Evolutionary conservation across 2,329 filamentous ascomycete species (phyloP).

Genomic region (Colletotrichum incanum): DNA sequence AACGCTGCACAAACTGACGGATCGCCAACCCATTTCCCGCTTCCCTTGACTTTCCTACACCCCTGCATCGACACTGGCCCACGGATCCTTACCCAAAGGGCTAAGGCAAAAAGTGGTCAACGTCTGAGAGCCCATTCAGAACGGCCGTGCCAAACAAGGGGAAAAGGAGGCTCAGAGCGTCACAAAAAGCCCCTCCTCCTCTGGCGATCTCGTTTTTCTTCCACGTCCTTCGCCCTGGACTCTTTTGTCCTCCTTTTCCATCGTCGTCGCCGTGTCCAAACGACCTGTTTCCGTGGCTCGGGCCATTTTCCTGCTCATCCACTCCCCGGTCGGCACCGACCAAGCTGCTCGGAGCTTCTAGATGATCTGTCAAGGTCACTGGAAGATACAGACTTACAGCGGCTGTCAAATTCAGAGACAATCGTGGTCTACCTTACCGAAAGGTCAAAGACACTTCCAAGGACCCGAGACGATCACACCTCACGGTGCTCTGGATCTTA

Average conservation of each 20-base stretch:
- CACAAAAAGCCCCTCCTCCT: conserved; percentile 41
- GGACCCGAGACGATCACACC: conserved; percentile 35
- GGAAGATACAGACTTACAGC: conserved; percentile 20
- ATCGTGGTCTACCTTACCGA: conserved; percentile 1
- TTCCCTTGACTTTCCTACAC: conserved; percentile 20
- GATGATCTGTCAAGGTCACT: conserved; percentile 22
- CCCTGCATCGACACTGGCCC: conserved; percentile 26
- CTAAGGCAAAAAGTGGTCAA: conserved; percentile 40
- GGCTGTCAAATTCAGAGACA: conserved; percentile 17
- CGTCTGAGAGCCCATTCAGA: conserved; percentile 36
- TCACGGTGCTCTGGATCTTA: conserved; percentile 17
- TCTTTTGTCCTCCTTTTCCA: conserved; percentile 25
- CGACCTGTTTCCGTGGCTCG: conserved; percentile 16
- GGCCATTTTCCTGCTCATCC: neutral
- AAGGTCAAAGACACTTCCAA: conserved; percentile 25
- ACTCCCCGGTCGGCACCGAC: conserved; percentile 17
- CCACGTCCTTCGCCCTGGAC: neutral
- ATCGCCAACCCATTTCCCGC: conserved; percentile 38
- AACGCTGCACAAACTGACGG: conserved; percentile 24
- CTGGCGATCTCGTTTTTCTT: conserved; percentile 18
- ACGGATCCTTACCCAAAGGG: conserved; percentile 41
- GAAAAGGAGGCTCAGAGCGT: conserved; percentile 38
- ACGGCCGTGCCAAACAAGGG: conserved; percentile 35
- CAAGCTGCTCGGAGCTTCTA: conserved; percentile 31
- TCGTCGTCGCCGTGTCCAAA: conserved; percentile 16